A percentile compares a stretch with the other conserved stretches of the same genome.
Conservation (phyloP, 176 grass and related monocot genomes). For the Oryza officinalis region DNA sequence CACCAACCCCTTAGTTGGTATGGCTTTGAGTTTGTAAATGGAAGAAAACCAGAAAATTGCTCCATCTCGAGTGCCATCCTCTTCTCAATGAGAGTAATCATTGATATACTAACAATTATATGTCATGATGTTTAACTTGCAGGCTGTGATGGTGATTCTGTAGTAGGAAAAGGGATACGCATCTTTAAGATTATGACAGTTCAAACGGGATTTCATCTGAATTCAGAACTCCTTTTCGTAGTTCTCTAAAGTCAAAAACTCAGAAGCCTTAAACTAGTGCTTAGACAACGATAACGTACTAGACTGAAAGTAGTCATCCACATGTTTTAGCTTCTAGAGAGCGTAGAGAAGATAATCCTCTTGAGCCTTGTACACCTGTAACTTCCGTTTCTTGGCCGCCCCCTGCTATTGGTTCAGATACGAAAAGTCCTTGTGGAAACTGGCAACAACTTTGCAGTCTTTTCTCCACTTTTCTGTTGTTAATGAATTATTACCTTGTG, state of each 20-base stretch:
- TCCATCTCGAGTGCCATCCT: too few relatives aligned
- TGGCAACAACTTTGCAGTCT: background rate
- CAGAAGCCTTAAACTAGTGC: background rate
- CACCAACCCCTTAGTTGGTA: too few relatives aligned
- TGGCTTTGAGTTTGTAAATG: too few relatives aligned
- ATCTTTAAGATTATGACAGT: background rate
- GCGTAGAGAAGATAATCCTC: background rate
- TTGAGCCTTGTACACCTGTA: background rate
- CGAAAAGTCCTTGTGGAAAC: constrained; percentile 13
- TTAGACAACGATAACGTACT: background rate
- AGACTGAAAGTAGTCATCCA: background rate
- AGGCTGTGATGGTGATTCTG: background rate
- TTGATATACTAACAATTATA: too few relatives aligned
- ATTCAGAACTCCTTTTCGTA: background rate
- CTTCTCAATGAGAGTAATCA: too few relatives aligned
- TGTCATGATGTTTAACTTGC: background rate
- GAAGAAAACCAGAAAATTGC: too few relatives aligned
- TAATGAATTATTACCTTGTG: background rate
- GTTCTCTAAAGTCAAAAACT: background rate
- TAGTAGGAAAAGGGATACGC: background rate
- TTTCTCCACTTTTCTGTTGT: background rate
- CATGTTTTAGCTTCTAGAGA: constrained; percentile 21
- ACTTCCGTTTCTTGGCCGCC: background rate
- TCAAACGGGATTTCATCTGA: background rate
- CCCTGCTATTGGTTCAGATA: background rate